Evolutionary conservation across 305 asterid species (phyloP).

Genomic region (Fraxinus xanthoxyloides): DNA sequence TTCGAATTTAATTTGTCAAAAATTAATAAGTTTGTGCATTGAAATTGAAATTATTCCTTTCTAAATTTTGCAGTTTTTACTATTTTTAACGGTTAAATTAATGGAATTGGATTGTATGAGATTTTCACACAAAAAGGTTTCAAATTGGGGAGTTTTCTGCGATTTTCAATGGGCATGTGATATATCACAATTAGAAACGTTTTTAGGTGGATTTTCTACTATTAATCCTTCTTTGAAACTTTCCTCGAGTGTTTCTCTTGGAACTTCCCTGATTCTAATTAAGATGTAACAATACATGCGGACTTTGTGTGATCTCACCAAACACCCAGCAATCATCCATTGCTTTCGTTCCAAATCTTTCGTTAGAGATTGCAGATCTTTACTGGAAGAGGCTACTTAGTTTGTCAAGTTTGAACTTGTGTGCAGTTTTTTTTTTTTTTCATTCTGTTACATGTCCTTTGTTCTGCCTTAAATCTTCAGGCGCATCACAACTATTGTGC

Average conservation of each 20-base stretch:
- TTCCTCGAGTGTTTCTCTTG: background rate
- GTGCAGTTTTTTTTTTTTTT: background rate
- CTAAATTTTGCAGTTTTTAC: no score
- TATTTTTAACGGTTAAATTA: no score
- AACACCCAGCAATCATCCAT: background rate
- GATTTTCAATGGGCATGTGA: no score
- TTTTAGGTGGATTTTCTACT: no score
- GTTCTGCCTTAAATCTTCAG: background rate
- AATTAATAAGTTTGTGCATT: no score
- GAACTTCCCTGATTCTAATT: background rate
- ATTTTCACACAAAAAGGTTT: no score
- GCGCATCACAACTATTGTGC: background rate
- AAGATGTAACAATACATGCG: background rate
- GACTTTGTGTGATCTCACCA: constrained; percentile 12
- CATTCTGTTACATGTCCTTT: background rate
- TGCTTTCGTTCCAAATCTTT: background rate
- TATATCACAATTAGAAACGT: no score
- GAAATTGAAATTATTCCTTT: no score
- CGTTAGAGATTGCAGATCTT: background rate
- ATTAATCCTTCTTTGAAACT: no score
- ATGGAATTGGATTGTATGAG: no score
- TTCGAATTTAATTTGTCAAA: no score
- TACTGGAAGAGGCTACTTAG: background rate
- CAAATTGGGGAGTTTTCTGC: no score
- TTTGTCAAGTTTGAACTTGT: background rate